These are phyloP conservation scores for Fonsecaea pugnacius DNA, from an alignment of 2,329 filamentous ascomycete species.

Conservation along the genomic window DNA sequence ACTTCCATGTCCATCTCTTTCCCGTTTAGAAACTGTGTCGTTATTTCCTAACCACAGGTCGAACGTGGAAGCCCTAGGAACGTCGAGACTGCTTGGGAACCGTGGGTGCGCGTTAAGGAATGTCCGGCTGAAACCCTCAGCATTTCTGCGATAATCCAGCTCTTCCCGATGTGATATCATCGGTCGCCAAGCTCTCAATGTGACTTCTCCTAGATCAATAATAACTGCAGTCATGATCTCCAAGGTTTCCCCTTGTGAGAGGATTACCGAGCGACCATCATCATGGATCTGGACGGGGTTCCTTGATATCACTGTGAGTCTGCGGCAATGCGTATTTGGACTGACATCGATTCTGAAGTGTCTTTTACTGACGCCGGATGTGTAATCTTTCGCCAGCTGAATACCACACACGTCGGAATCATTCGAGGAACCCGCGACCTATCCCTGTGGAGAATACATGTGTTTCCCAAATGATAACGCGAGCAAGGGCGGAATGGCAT, in stretches of 20 bases:
- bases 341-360: background rate
- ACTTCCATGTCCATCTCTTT: background rate
- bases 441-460: conserved; percentile 1
- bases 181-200: background rate
- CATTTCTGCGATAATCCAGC: background rate
- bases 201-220: background rate
- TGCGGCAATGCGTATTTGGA: background rate
- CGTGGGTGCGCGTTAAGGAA: background rate
- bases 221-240: background rate
- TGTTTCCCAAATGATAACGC: background rate
- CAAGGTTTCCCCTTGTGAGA: background rate
- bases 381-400: background rate
- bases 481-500: background rate
- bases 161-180: background rate
- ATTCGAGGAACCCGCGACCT: background rate
- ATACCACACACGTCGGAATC: background rate
- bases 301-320: background rate
- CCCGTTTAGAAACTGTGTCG: background rate
- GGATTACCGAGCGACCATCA: background rate
- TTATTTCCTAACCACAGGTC: background rate
- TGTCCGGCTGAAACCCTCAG: background rate
- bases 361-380: background rate
- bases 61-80: background rate
- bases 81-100: background rate
- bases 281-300: background rate